phyloP scores from a whole-genome alignment of 2,329 filamentous ascomycete species.

The Colletotrichum sp. region DNA sequence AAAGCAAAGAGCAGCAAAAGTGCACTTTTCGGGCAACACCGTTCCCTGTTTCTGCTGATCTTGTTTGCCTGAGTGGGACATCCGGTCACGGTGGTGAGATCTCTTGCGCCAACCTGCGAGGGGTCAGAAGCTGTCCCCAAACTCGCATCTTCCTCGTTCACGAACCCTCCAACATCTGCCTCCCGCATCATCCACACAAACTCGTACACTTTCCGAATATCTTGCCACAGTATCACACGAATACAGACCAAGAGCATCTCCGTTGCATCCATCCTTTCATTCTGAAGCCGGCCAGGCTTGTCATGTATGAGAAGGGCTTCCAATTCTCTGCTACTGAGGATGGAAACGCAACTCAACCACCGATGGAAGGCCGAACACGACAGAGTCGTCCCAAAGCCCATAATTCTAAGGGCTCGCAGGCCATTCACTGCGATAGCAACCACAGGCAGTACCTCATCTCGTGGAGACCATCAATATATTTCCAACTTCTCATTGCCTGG shows the following conservation, averaged over 20 bases:
- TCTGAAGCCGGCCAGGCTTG: not conserved
- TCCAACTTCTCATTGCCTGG: not conserved
- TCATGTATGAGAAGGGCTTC: not conserved
- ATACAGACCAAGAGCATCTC: not conserved
- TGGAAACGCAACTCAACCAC: not conserved
- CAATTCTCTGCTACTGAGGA: not conserved
- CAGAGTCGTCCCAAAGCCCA: not conserved
- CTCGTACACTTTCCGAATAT: no score
- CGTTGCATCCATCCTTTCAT: not conserved
- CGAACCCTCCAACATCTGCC: no score
- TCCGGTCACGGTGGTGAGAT: no score
- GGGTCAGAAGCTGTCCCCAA: no score
- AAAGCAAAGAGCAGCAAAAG: no score
- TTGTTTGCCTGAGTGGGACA: no score
- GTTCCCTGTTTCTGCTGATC: no score
- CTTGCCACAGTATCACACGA: no score
- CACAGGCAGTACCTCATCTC: fast-evolving
- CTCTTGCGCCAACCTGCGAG: no score
- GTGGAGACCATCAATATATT: not conserved
- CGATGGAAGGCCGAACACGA: not conserved
- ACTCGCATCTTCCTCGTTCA: no score
- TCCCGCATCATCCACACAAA: no score
- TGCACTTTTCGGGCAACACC: no score
- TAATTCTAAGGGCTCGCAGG: fast-evolving
- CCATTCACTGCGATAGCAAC: fast-evolving